Evolutionary conservation across 192 early-diverging fungal genomes (phyloP).

Genomic region (Podila minutissima): DNA sequence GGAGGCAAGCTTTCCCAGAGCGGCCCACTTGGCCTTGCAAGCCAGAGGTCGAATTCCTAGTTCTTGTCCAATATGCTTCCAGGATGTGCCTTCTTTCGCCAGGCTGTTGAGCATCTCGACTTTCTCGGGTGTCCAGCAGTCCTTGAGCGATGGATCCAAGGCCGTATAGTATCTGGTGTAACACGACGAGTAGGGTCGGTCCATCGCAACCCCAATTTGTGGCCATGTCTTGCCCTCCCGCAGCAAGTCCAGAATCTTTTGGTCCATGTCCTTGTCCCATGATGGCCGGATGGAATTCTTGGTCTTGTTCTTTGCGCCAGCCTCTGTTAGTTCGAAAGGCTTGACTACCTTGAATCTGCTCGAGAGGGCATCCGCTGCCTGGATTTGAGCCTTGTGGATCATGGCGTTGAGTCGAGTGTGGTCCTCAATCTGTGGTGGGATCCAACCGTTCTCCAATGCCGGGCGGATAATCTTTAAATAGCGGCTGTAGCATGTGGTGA

Average conservation of each 20-base stretch:
- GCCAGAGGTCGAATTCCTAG: constrained; percentile 13
- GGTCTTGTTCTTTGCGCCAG: background rate
- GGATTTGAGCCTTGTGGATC: background rate
- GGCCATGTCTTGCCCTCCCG: constrained; percentile 7
- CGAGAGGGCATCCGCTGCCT: background rate
- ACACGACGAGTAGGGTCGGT: constrained; percentile 33
- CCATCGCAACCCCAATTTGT: constrained; percentile 17
- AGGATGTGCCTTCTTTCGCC: constrained; percentile 11
- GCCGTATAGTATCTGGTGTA: constrained; percentile 21
- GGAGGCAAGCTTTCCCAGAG: background rate
- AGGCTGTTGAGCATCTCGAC: constrained; percentile 9
- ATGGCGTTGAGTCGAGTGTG: background rate
- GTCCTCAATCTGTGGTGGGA: constrained; percentile 11
- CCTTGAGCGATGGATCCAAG: constrained; percentile 19
- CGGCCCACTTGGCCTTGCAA: constrained; percentile 19
- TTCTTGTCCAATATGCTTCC: constrained; percentile 26
- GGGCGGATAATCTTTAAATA: constrained; percentile 11
- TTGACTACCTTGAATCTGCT: background rate
- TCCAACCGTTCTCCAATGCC: constrained; percentile 8
- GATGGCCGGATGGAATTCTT: background rate
- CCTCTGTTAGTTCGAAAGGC: background rate
- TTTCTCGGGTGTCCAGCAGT: constrained; percentile 6
- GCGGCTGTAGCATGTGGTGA: constrained; percentile 18
- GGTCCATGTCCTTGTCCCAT: constrained; percentile 13
- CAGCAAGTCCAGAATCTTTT: constrained; percentile 19